Base-by-base conservation (phyloP, 306 rosid genomes). In the Vigna trinervia region DNA sequence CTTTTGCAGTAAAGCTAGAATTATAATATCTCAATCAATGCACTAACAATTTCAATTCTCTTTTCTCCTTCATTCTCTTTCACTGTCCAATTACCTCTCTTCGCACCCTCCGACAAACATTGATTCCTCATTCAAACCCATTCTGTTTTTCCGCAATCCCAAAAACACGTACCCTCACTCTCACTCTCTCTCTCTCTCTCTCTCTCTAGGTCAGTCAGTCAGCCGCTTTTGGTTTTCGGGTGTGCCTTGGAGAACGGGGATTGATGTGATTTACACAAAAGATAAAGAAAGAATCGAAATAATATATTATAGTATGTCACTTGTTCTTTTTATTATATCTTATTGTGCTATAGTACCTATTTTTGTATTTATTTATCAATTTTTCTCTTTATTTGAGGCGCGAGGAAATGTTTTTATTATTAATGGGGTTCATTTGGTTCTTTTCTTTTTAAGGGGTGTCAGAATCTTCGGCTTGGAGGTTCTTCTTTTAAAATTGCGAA, bases 251-350 rank as follows among this genome's bases (percentile, higher is more conserved):
- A 34, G 69, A 71, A 58, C 34, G 84, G 30, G 71, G 69, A 71
- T 48, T 76, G 85, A 78, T 76, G 88, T 82, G 88, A 76, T 83
- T 81, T 79, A 63, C 78, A 26, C 77, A 69, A 79, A 76, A 71
- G 86, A 68, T 81, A 81, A 79, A 83, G 84, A 39, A 56, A 67
- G 72, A 69, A 66, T 32, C 52, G 11, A 39, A 19, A 50, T 47
- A 54, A 64, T 63, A 41, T 41, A 41, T 41, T 41, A 41, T 41
- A 41, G 46, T 41, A 56, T 12, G 50, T 51, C n/a, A 41, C 3
- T 59, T 26, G 51, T 30, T 52, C 51, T 69, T 66, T 39, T 5
- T 39, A 39, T 38, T 39, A 12, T 22, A 8, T 5, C 4, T 60
- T 4, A 45, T 2, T 45, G 50, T 45, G 14, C 14, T 45, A 34